These are phyloP conservation scores for Rhododendron ovatum DNA, from an alignment of 148 eudicot species.

Conservation along the genomic window DNA sequence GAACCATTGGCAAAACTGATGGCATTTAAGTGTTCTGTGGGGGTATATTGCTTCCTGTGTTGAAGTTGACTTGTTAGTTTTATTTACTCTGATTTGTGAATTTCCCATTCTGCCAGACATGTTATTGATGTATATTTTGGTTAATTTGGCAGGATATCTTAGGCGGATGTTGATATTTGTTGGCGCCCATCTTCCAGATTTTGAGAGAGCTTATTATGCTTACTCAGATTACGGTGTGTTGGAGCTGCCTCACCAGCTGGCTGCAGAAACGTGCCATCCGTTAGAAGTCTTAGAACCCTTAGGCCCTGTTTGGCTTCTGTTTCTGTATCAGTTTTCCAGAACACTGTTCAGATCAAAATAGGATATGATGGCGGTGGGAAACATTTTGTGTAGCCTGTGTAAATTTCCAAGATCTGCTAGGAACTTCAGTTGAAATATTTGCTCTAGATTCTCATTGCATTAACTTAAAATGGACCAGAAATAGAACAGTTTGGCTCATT, in stretches of 20 bases:
- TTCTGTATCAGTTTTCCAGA: not conserved
- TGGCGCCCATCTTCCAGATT: not conserved
- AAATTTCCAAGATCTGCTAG: conserved; percentile 10
- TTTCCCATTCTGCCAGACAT: not conserved
- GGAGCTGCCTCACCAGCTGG: not conserved
- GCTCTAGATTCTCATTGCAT: not conserved
- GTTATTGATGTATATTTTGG: not conserved
- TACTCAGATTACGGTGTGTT: not conserved
- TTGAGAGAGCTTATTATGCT: not conserved
- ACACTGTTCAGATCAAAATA: not conserved
- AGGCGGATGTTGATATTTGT: not conserved
- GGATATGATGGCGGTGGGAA: not conserved
- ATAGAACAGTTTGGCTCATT: conserved; percentile 2
- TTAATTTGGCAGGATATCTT: not conserved
- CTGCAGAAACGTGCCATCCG: not conserved
- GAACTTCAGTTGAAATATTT: not conserved
- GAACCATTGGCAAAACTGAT: not conserved
- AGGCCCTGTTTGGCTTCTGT: not conserved
- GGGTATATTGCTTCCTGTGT: not conserved
- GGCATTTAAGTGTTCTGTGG: not conserved
- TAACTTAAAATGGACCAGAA: not conserved
- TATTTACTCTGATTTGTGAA: not conserved
- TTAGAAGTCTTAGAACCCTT: not conserved
- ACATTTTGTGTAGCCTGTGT: conserved; percentile 11
- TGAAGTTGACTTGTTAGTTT: not conserved